Evolutionary conservation across 2,329 filamentous ascomycete genomes (phyloP).

Genomic region (Hymenoscyphus occultus): DNA sequence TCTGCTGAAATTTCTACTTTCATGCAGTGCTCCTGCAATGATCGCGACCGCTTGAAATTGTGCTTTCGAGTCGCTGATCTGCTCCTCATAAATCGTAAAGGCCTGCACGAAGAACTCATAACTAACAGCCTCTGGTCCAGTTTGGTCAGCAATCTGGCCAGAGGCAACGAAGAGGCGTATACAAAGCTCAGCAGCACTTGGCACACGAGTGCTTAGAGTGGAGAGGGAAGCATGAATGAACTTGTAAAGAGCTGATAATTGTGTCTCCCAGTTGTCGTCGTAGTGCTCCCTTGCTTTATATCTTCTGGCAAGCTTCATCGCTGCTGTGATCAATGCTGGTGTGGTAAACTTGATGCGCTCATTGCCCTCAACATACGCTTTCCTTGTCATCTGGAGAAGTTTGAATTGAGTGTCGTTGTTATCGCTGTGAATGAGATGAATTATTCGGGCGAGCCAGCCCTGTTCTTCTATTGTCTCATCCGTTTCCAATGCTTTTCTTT

Average conservation of each 20-base stretch:
- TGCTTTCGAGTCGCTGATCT: conserved; percentile 89
- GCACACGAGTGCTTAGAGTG: conserved; percentile 80
- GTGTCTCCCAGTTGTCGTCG: conserved; percentile 69
- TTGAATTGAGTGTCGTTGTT: conserved; percentile 94
- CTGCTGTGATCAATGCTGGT: conserved; percentile 84
- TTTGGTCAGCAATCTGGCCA: conserved; percentile 89
- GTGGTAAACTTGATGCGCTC: conserved; percentile 96
- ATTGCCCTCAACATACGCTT: conserved; percentile 86
- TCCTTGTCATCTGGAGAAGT: conserved; percentile 82
- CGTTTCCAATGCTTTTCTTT: conserved; percentile 77
- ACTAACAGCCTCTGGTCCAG: conserved; percentile 88
- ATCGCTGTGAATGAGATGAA: conserved; percentile 79
- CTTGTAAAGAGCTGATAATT: conserved; percentile 83
- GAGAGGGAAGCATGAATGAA: conserved; percentile 90
- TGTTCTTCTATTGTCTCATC: conserved; percentile 98
- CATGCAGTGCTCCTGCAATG: conserved; percentile 84
- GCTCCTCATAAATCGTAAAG: conserved; percentile 96
- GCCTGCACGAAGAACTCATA: conserved; percentile 99
- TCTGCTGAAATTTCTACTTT: conserved; percentile 85
- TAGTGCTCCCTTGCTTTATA: conserved; percentile 91
- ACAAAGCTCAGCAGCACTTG: conserved; percentile 80
- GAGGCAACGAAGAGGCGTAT: conserved; percentile 87
- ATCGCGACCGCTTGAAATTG: conserved; percentile 98
- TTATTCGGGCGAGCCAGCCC: conserved; percentile 89
- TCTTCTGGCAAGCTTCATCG: conserved; percentile 81